Evolutionary conservation across 257 asterid species (phyloP).

Genomic region (Cynanchum wilfordii): DNA sequence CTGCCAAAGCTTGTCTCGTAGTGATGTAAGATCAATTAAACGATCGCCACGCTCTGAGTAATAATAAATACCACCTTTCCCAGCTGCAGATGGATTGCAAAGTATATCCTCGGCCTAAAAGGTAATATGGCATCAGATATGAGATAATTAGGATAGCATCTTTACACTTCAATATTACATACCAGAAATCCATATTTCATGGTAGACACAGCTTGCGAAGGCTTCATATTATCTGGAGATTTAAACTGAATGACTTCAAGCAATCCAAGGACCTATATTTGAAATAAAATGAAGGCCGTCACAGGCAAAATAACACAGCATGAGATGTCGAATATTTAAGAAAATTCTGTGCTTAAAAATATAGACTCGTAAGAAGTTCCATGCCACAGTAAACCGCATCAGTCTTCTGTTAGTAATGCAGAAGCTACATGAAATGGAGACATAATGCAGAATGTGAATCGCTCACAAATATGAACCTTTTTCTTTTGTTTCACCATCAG

Average conservation of each 20-base stretch:
- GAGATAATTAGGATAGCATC: slow-evolving; percentile 10
- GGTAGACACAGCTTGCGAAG: slow-evolving; percentile 65
- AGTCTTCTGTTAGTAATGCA: neutral
- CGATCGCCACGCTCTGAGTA: slow-evolving; percentile 96
- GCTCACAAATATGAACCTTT: neutral
- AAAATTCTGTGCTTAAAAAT: neutral
- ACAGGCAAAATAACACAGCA: neutral
- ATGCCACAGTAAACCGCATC: neutral
- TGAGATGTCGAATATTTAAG: neutral
- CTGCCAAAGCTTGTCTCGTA: slow-evolving; percentile 94
- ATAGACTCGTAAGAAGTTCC: neutral
- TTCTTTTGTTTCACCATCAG: neutral
- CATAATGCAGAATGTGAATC: neutral
- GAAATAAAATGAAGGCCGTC: slow-evolving; percentile 7
- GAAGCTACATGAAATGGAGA: neutral
- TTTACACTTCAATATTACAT: neutral
- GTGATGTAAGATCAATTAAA: slow-evolving; percentile 69
- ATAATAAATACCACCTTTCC: slow-evolving; percentile 64
- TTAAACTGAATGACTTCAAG: slow-evolving; percentile 82
- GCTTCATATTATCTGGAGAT: slow-evolving; percentile 65
- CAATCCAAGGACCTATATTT: slow-evolving; percentile 65
- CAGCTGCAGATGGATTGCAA: slow-evolving; percentile 46
- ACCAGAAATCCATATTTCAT: slow-evolving; percentile 66
- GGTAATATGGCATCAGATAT: slow-evolving; percentile 14
- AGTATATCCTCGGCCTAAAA: slow-evolving; percentile 88